phyloP scores from a whole-genome alignment of 768 basidiomycete genomes.

The Pulveroboletus ravenelii region DNA sequence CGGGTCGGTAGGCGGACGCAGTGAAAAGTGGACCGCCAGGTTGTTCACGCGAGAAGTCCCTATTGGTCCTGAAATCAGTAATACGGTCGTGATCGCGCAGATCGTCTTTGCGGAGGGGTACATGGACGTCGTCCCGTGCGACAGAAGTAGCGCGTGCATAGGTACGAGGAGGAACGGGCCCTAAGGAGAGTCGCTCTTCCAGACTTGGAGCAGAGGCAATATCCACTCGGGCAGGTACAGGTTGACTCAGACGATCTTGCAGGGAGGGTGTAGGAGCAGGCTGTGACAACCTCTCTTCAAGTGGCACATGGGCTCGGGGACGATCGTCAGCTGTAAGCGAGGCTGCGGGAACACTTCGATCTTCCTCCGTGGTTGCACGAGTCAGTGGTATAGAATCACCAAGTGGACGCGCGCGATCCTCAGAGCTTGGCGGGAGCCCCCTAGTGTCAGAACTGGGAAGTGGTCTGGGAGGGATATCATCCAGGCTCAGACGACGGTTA shows the following conservation, averaged over 20 bases:
- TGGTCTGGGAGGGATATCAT: conserved; percentile 32
- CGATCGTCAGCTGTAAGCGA: conserved; percentile 24
- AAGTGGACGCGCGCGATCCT: conserved; percentile 20
- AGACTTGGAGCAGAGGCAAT: conserved; percentile 31
- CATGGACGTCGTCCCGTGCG: conserved; percentile 33
- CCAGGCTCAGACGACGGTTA: conserved; percentile 23
- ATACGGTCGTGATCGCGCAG: conserved; percentile 26
- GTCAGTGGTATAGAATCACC: conserved; percentile 15
- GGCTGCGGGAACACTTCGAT: conserved; percentile 21
- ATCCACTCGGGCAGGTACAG: conserved; percentile 22
- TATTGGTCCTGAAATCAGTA: conserved; percentile 24
- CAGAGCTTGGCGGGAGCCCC: conserved; percentile 9
- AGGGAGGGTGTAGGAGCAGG: conserved; percentile 30
- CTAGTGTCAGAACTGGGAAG: conserved; percentile 19
- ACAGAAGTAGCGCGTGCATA: conserved; percentile 26
- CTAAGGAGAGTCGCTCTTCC: conserved; percentile 40
- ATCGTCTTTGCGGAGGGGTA: conserved; percentile 28
- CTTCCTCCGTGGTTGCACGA: conserved; percentile 22
- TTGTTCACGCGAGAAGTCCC: conserved; percentile 36
- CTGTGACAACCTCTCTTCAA: conserved; percentile 40
- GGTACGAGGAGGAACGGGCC: conserved; percentile 23
- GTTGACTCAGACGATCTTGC: conserved; percentile 38
- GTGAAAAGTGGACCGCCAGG: conserved; percentile 7
- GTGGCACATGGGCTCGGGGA: conserved; percentile 23
- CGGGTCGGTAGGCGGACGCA: conserved; percentile 35